phyloP scores from a whole-genome alignment of 208 protist genomes.

The Angomonas desouzai region DNA sequence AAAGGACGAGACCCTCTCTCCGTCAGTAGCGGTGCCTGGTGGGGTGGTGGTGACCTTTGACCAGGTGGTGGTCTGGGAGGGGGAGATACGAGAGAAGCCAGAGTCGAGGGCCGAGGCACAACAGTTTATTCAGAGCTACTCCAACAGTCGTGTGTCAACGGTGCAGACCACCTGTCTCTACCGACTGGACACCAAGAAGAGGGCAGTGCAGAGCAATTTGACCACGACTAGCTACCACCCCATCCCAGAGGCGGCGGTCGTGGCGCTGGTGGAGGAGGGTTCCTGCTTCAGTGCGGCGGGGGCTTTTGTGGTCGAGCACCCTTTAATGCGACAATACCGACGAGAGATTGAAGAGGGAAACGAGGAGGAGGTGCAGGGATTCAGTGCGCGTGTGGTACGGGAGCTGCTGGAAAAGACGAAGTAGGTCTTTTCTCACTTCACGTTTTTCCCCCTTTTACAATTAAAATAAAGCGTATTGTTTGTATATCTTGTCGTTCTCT shows the following conservation, averaged over 20 bases:
- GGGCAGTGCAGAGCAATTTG: conserved; percentile 27
- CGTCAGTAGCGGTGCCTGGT: conserved; percentile 11
- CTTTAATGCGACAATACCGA: conserved; percentile 44
- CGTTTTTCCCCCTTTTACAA: conserved; percentile 1
- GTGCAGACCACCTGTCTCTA: conserved; percentile 62
- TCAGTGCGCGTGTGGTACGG: conserved; percentile 21
- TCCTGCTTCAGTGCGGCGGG: conserved; percentile 51
- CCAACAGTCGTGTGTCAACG: conserved; percentile 46
- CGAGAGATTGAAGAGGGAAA: conserved; percentile 44
- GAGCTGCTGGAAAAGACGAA: conserved; percentile 20
- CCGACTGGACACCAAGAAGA: conserved; percentile 25
- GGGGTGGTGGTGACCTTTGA: conserved; percentile 76
- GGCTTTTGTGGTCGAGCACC: conserved; percentile 76
- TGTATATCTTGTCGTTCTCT: neutral
- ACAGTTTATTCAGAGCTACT: conserved; percentile 64
- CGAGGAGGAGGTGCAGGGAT: conserved; percentile 48
- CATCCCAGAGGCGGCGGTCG: conserved; percentile 40
- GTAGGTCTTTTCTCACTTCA: conserved; percentile 2
- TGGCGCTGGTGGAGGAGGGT: conserved; percentile 49
- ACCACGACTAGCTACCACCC: conserved; percentile 63
- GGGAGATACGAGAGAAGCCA: conserved; percentile 84
- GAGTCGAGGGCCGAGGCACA: conserved; percentile 31
- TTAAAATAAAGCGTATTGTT: neutral
- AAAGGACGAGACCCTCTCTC: conserved; percentile 8
- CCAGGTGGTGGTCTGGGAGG: conserved; percentile 74